Evolutionary conservation across 2,329 filamentous ascomycete species (phyloP).

Genomic region (Allantophomopsis cytisporea): DNA sequence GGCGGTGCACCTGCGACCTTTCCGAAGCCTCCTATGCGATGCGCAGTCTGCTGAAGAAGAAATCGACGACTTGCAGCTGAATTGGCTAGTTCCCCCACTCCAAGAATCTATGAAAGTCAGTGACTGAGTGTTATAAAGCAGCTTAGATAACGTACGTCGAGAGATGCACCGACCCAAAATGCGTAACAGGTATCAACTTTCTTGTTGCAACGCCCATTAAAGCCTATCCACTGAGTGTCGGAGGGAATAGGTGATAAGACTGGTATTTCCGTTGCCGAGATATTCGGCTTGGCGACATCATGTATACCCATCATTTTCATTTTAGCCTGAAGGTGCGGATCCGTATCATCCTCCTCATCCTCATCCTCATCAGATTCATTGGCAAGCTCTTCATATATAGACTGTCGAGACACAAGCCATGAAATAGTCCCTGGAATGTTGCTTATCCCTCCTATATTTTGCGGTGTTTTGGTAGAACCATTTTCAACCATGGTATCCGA

Average conservation of each 20-base stretch:
- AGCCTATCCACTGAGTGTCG: constrained; percentile 42
- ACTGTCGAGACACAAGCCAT: constrained; percentile 54
- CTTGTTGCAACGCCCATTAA: constrained; percentile 88
- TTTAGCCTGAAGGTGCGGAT: constrained; percentile 12
- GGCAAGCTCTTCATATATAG: constrained; percentile 35
- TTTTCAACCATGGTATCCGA: constrained; percentile 11
- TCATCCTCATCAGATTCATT: constrained; percentile 26
- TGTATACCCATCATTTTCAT: too few species aligned
- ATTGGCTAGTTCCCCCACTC: constrained; percentile 42
- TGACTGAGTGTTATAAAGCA: background rate
- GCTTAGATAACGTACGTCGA: constrained; percentile 22
- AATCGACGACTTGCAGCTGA: constrained; percentile 54
- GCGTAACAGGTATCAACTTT: constrained; percentile 88
- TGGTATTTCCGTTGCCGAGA: background rate
- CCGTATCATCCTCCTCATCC: constrained; percentile 21
- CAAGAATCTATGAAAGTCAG: constrained; percentile 34
- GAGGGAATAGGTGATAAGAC: constrained; percentile 6
- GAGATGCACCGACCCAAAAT: constrained; percentile 74
- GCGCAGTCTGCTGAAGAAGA: constrained; percentile 75
- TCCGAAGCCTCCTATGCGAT: constrained; percentile 72
- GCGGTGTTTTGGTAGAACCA: constrained; percentile 3
- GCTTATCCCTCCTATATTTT: constrained; percentile 15
- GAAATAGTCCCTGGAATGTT: constrained; percentile 20
- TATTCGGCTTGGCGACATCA: too few species aligned
- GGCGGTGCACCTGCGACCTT: constrained; percentile 56